Evolutionary conservation across 2,329 filamentous ascomycete genomes (phyloP), one percentile per base, ranked within the genome.

Genomic region (Fusarium marasasianum): DNA sequence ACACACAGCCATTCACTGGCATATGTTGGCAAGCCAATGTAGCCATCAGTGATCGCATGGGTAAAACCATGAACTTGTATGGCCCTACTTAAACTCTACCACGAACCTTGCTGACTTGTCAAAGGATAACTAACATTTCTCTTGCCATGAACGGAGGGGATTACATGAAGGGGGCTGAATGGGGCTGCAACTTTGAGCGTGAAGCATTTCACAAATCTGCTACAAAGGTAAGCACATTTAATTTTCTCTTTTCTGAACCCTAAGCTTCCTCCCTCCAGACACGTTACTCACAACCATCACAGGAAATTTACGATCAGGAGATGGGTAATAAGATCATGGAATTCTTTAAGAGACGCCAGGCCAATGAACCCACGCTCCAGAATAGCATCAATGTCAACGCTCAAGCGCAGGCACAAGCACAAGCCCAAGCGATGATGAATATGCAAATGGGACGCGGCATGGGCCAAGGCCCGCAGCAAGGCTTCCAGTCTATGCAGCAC

Each of bases 401-500:
- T 15, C 82, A 83, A 62, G 83, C 82, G 2, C 67, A 70, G 44
- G 66, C 66, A 62, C 82, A 84, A 43, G 81, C 81, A 2, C 80
- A 84, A 69, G 81, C 82, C 8, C 84, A 86, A 68, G 80, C 82
- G 61, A 83, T 90, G 82, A 86, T 89, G 83, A 88, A 84, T 66
- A 85, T 89, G 83, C 86, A 88, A 71, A 86, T 90, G 82, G 84
- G 84, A 44, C 85, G 88, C 41, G 84, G 84, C 18, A 85, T 88
- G 80, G 84, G 83, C 2, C 87, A 87, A 75, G 84, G 82, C 12
- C 81, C 82, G 5, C 89, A 88, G 68, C 88, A 86, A 74, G 86
- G 84, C 2, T 91, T 91, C 66, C 89, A 89, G 69, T 86, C 88
- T 54, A 83, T 91, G 41, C 89, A 90, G 66, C 88, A 89, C 62